Evolutionary conservation across 23 red algal genomes (phyloP).

Genomic region (Gracilaria gracilis): DNA sequence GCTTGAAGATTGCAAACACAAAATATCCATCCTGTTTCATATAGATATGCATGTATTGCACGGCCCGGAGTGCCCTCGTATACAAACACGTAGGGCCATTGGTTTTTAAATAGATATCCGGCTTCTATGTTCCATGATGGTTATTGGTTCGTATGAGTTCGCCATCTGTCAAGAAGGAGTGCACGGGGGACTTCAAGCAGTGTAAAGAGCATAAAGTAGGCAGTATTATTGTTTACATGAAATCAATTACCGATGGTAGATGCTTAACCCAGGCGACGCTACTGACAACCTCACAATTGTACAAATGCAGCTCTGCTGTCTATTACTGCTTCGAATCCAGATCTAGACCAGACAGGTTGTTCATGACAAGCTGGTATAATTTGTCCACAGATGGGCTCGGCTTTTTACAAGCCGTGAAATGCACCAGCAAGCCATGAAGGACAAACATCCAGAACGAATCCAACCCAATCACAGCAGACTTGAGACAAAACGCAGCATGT

Average conservation of each 20-base stretch:
- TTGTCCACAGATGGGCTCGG: background rate
- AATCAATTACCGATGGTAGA: no score
- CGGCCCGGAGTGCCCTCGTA: no score
- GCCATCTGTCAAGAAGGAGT: no score
- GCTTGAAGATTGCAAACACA: background rate
- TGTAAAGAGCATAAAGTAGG: background rate
- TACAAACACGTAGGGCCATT: no score
- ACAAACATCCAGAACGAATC: background rate
- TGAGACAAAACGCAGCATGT: conserved; percentile 10
- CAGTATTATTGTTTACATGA: background rate
- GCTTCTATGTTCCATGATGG: no score
- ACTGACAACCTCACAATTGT: no score
- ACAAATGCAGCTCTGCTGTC: background rate
- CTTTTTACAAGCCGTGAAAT: conserved; percentile 4
- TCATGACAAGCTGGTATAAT: background rate
- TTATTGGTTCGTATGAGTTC: no score
- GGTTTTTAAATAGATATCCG: no score
- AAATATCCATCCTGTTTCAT: background rate
- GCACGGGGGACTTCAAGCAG: no score
- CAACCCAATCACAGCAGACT: background rate
- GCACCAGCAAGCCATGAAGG: background rate
- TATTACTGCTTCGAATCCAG: background rate
- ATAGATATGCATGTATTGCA: no score
- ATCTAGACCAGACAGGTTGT: background rate
- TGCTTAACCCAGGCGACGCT: no score